Percentiles rank a stretch among this genome's conserved stretches.
These are phyloP conservation scores for Yarrowia alimentaria DNA, from an alignment of 805 yeast species.

Conservation along the genomic window DNA sequence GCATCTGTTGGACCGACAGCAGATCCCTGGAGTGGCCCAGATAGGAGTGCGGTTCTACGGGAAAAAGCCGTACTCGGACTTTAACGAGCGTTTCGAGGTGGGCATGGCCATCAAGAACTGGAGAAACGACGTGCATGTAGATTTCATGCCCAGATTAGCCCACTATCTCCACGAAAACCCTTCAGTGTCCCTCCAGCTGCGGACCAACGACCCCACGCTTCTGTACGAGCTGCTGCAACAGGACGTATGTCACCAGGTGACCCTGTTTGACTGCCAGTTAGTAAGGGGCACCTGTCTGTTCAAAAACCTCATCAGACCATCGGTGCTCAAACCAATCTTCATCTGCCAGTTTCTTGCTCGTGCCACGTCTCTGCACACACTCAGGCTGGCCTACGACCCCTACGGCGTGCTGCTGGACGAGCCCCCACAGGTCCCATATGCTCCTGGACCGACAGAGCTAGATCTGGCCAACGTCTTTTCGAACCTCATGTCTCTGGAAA, in stretches of 20 bases:
- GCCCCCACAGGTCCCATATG: slow-evolving; percentile 7
- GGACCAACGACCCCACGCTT: slow-evolving; percentile 17
- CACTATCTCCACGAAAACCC: slow-evolving; percentile 1
- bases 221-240: slow-evolving; percentile 6
- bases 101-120: slow-evolving; percentile 22
- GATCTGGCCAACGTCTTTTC: slow-evolving; percentile 6
- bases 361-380: slow-evolving; percentile 1
- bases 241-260: slow-evolving; percentile 1
- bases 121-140: slow-evolving; percentile 24
- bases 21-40: slow-evolving; percentile 7
- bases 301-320: slow-evolving; percentile 20
- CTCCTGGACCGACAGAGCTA: slow-evolving; percentile 8
- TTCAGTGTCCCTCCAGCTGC: slow-evolving; percentile 8
- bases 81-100: slow-evolving; percentile 21
- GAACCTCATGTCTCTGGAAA: background rate
- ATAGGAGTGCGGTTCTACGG: slow-evolving; percentile 21
- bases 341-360: slow-evolving; percentile 13
- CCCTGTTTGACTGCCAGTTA: slow-evolving; percentile 21
- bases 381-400: slow-evolving; percentile 20
- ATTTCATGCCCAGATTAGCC: slow-evolving; percentile 22
- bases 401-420: slow-evolving; percentile 11
- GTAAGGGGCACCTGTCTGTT: slow-evolving; percentile 7
- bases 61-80: slow-evolving; percentile 22
- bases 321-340: slow-evolving; percentile 9
- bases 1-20: slow-evolving; percentile 6